Evolutionary conservation across 2,329 filamentous ascomycete genomes (phyloP).

Genomic region (Penicillium sp.): DNA sequence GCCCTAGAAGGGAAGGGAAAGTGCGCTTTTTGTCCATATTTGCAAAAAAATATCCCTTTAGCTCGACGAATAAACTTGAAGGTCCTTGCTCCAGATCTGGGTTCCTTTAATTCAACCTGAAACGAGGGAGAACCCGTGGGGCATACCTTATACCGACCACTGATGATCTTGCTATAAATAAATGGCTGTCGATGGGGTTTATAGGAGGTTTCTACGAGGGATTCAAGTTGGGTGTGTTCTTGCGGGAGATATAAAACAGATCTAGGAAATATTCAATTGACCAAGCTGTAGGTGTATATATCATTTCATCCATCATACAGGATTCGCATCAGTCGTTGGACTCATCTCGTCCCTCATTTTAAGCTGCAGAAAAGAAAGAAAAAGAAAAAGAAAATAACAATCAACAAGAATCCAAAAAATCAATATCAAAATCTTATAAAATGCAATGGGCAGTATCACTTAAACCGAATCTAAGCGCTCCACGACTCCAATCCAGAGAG

Average conservation of each 20-base stretch:
- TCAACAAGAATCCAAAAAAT: constrained; percentile 13
- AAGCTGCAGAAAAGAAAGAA: constrained; percentile 13
- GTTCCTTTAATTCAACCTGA: not conserved
- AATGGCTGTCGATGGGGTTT: no score
- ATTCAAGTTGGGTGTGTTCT: not conserved
- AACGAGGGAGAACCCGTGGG: not conserved
- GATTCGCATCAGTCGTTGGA: constrained; percentile 23
- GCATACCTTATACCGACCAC: constrained; percentile 3
- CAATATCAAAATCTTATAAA: constrained; percentile 22
- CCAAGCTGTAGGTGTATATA: constrained; percentile 18
- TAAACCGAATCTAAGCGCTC: constrained; percentile 27
- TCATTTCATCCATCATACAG: constrained; percentile 30
- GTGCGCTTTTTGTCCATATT: no score
- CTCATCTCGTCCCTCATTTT: constrained; percentile 9
- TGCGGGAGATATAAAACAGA: no score
- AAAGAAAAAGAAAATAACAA: constrained; percentile 14
- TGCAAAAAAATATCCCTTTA: no score
- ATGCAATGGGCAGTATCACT: no score
- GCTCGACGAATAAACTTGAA: not conserved
- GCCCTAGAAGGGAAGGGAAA: no score
- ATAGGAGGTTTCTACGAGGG: not conserved
- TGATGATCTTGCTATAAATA: no score
- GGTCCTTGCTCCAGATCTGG: no score
- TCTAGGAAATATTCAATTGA: constrained; percentile 13
- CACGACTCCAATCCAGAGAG: constrained; percentile 63